Conservation (phyloP, 1,284 basidiomycete genomes). For the Malassezia obtusa region DNA sequence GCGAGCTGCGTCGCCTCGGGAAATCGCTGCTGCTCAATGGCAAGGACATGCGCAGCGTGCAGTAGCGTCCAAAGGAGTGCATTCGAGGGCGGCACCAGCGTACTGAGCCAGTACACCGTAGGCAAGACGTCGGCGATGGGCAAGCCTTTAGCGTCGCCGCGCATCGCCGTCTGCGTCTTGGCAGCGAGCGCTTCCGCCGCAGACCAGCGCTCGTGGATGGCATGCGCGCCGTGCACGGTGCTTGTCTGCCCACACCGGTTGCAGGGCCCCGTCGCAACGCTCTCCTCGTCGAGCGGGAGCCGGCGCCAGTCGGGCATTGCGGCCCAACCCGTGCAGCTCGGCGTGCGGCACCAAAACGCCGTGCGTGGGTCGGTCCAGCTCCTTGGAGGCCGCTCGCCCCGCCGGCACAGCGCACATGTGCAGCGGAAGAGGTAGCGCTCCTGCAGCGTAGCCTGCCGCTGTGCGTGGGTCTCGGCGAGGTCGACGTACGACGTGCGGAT, state of each 20-base stretch:
- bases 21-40: slow-evolving; percentile 12
- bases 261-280: slow-evolving; percentile 13
- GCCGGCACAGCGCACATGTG: slow-evolving; percentile 57
- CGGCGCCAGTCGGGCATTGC: slow-evolving; percentile 10
- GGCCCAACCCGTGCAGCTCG: slow-evolving; percentile 33
- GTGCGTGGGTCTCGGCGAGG: slow-evolving; percentile 57
- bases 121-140: not conserved
- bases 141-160: not conserved
- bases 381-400: slow-evolving; percentile 19
- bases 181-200: not conserved
- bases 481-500: slow-evolving; percentile 71
- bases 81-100: slow-evolving; percentile 7
- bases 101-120: slow-evolving; percentile 18
- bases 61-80: slow-evolving; percentile 10
- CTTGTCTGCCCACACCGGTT: slow-evolving; percentile 53
- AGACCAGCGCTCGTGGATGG: not conserved
- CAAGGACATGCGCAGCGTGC: slow-evolving; percentile 8
- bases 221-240: slow-evolving; percentile 51
- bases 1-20: slow-evolving; percentile 38
- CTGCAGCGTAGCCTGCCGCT: slow-evolving; percentile 57
- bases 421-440: slow-evolving; percentile 76
- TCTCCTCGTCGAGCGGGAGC: slow-evolving; percentile 47
- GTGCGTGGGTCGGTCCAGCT: slow-evolving; percentile 59
- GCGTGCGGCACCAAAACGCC: slow-evolving; percentile 55
- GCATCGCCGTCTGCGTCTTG: not conserved